Conservation (phyloP, 208 protist genomes). For the Entamoeba dispar region DNA sequence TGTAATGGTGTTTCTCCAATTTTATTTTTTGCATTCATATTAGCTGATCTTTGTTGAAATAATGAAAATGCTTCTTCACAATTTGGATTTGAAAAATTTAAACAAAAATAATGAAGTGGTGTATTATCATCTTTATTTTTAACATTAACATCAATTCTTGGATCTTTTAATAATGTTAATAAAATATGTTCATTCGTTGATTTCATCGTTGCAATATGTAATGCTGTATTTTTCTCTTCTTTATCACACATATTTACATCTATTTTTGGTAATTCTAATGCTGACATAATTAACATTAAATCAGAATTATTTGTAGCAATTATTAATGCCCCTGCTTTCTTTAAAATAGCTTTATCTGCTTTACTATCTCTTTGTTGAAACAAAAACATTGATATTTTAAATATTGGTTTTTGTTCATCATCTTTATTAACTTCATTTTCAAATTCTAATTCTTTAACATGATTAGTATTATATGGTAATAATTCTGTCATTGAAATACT, state of each 20-base stretch:
- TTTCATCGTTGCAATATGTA: not conserved
- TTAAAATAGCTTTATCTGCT: not conserved
- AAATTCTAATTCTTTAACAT: not conserved
- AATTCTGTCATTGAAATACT: not conserved
- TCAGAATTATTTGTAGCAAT: not conserved
- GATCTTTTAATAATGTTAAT: not conserved
- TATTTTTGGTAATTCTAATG: not conserved
- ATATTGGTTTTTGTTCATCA: not conserved
- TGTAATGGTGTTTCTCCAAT: not conserved
- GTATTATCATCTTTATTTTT: not conserved
- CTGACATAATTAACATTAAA: not conserved
- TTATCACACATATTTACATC: not conserved
- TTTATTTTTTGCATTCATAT: not conserved
- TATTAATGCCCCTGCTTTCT: not conserved
- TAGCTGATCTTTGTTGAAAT: not conserved
- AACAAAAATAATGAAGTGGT: not conserved
- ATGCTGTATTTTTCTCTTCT: not conserved
- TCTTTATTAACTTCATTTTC: not conserved
- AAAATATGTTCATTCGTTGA: not conserved
- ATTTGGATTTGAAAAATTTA: not conserved
- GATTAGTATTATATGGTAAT: not conserved
- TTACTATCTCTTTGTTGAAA: not conserved
- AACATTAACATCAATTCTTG: not conserved
- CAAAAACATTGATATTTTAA: not conserved
- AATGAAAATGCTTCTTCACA: not conserved